Base-by-base conservation (phyloP, 768 basidiomycete genomes). In the Polyporus arcularius region DNA sequence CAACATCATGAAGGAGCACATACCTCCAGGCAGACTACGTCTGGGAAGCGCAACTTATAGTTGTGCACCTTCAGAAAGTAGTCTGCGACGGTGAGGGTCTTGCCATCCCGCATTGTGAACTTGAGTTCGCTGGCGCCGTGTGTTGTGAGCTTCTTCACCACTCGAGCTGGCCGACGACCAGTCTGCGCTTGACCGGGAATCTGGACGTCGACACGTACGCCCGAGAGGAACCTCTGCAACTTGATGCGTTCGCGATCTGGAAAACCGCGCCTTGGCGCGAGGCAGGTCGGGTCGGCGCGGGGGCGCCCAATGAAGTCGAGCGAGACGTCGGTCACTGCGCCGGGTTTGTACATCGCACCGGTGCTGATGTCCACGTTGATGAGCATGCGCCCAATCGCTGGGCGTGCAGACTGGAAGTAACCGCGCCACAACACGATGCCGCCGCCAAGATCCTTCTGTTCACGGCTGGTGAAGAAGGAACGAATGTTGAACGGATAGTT, bases 301-400 rank as follows among this genome's bases (percentile, higher is more conserved):
- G 62, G 65, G 39, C 58, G 72, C 0, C 73, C 76, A 12, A 90
- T 68, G 67, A 83, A 83, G 4, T 85, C 85, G 4, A 87, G 71
- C 60, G 86, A 85, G 0, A 92, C 73, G 2, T 76, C 71, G 55
- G 89, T 73, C 2, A 93, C 76, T 0, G 78, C 69, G 0, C 92
- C 91, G 0, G 81, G 73, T 65, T 83, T 84, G 69, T 87, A 92
- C 87, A 93, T 89, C 30, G 85, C 81, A 0, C 86, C 90, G 0
- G 90, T 89, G 0, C 86, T 84, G 49, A 91, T 89, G 62, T 93
- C 91, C 63, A 93, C 80, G 59, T 92, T 93, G 65, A 92, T 76
- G 30, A 91, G 71, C 66, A 93, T 81, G 0, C 76, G 75, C 0
- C 85, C 85, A 16, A 85, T 79, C 0, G 82, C 83, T 4, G 90